Evolutionary conservation across 352 stramenopile genomes (phyloP).

Genomic region (Globisporangium cylindrosporum): DNA sequence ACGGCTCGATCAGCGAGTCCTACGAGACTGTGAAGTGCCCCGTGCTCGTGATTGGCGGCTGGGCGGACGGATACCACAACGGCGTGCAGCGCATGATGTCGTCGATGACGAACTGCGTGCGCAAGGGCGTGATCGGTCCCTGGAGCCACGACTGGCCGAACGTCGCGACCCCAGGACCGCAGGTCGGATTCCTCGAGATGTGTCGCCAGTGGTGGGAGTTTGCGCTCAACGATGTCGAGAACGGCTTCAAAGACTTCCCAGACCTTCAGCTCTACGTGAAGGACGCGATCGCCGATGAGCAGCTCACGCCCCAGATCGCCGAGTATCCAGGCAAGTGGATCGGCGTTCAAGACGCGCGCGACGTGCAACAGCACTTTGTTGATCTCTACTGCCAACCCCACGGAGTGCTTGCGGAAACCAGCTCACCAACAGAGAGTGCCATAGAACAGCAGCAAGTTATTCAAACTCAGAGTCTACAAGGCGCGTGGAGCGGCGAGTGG

Average conservation of each 20-base stretch:
- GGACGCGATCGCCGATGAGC: conserved; percentile 26
- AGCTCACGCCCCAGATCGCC: conserved; percentile 30
- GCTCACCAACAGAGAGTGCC: background rate
- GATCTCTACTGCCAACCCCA: conserved; percentile 26
- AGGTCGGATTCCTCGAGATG: conserved; percentile 48
- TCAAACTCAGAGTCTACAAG: conserved; percentile 32
- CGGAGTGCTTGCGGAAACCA: background rate
- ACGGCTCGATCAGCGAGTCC: conserved; percentile 41
- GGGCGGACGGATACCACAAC: conserved; percentile 53
- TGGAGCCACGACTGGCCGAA: conserved; percentile 61
- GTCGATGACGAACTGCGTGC: conserved; percentile 30
- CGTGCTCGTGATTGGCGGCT: conserved; percentile 42
- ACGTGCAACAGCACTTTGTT: conserved; percentile 36
- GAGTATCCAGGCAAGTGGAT: conserved; percentile 45
- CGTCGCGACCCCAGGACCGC: conserved; percentile 36
- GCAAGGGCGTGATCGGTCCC: conserved; percentile 40
- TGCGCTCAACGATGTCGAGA: conserved; percentile 29
- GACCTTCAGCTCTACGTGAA: conserved; percentile 53
- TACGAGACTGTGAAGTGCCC: conserved; percentile 36
- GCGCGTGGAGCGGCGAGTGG: conserved; percentile 51
- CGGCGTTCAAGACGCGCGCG: conserved; percentile 25
- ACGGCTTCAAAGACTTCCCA: conserved; percentile 23
- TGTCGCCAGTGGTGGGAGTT: conserved; percentile 48
- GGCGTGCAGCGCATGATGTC: conserved; percentile 42
- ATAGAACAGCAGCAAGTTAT: conserved; percentile 19